Conservation (phyloP, 768 basidiomycete genomes). For the Mycena kentingensis region DNA sequence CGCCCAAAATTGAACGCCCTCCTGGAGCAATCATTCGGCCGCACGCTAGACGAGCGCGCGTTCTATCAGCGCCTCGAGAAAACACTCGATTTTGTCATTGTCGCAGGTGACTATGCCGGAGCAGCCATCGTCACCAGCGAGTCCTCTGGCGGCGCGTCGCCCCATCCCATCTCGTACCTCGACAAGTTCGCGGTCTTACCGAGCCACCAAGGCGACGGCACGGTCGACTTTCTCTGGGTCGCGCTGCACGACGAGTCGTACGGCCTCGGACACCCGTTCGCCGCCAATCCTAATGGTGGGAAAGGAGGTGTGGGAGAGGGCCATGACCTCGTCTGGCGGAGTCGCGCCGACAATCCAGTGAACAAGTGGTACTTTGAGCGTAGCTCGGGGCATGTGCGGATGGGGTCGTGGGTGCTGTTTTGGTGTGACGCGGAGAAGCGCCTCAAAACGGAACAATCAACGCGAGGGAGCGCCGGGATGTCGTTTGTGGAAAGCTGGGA, state of each 20-base stretch:
- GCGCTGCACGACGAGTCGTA: slow-evolving; percentile 98
- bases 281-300: slow-evolving; percentile 94
- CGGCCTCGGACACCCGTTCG: slow-evolving; percentile 89
- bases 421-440: slow-evolving; percentile 98
- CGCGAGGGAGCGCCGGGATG: slow-evolving; percentile 61
- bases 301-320: slow-evolving; percentile 87
- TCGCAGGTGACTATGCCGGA: slow-evolving; percentile 94
- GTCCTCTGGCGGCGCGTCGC: slow-evolving; percentile 34
- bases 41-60: slow-evolving; percentile 64
- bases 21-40: slow-evolving; percentile 85
- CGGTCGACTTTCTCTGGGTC: slow-evolving; percentile 99
- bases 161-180: slow-evolving; percentile 77
- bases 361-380: slow-evolving; percentile 99
- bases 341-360: slow-evolving; percentile 88
- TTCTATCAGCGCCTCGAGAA: slow-evolving; percentile 81
- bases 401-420: slow-evolving; percentile 90
- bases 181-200: slow-evolving; percentile 99
- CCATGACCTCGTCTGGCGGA: slow-evolving; percentile 95
- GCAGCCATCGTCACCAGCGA: slow-evolving; percentile 90
- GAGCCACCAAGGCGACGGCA: slow-evolving; percentile 94
- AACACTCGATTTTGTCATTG: slow-evolving; percentile 85
- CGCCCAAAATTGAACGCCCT: slow-evolving; percentile 71
- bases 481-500: slow-evolving; percentile 81
- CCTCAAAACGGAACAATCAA: slow-evolving; percentile 67
- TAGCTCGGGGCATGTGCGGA: slow-evolving; percentile 84